Percentiles rank a stretch among this genome's conserved stretches.
Evolutionary conservation across 2,329 filamentous ascomycete genomes (phyloP).

Genomic region (Xylariales sp.): DNA sequence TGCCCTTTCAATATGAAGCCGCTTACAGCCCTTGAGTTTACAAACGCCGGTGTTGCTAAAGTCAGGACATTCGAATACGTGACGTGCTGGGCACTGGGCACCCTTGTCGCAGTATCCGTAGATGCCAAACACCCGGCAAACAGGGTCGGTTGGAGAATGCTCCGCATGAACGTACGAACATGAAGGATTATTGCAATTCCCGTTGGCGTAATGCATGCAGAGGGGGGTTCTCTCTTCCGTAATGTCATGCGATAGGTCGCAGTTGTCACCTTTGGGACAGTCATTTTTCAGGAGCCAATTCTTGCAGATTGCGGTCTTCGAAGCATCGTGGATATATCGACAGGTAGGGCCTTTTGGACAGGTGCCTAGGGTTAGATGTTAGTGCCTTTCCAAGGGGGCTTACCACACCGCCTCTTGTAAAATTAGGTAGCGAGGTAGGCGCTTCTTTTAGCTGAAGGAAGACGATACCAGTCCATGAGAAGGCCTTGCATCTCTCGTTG

Average conservation of each 20-base stretch:
- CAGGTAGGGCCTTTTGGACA: slow-evolving; percentile 86
- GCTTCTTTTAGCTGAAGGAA: slow-evolving; percentile 52
- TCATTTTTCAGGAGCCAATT: slow-evolving; percentile 82
- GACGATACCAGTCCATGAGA: slow-evolving; percentile 75
- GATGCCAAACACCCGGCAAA: slow-evolving; percentile 86
- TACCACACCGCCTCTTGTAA: slow-evolving; percentile 53
- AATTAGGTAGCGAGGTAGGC: slow-evolving; percentile 50
- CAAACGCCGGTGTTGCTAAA: slow-evolving; percentile 92
- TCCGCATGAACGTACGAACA: slow-evolving; percentile 90
- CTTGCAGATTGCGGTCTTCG: slow-evolving; percentile 91
- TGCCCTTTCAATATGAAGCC: slow-evolving; percentile 89
- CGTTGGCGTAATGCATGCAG: slow-evolving; percentile 90
- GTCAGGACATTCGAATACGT: slow-evolving; percentile 93
- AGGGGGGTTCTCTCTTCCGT: slow-evolving; percentile 85
- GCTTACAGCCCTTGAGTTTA: slow-evolving; percentile 81
- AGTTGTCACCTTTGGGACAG: slow-evolving; percentile 81
- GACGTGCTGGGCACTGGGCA: slow-evolving; percentile 79
- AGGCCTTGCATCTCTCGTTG: slow-evolving; percentile 78
- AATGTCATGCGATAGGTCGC: slow-evolving; percentile 90
- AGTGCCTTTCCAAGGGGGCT: slow-evolving; percentile 56
- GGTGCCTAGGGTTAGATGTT: slow-evolving; percentile 71
- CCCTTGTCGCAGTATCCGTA: slow-evolving; percentile 92
- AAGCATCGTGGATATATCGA: slow-evolving; percentile 83
- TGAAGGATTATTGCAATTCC: slow-evolving; percentile 86
- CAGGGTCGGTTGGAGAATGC: slow-evolving; percentile 78